Evolutionary conservation across 2,329 filamentous ascomycete species (phyloP).

Genomic region (Cryphonectria nitschkei): DNA sequence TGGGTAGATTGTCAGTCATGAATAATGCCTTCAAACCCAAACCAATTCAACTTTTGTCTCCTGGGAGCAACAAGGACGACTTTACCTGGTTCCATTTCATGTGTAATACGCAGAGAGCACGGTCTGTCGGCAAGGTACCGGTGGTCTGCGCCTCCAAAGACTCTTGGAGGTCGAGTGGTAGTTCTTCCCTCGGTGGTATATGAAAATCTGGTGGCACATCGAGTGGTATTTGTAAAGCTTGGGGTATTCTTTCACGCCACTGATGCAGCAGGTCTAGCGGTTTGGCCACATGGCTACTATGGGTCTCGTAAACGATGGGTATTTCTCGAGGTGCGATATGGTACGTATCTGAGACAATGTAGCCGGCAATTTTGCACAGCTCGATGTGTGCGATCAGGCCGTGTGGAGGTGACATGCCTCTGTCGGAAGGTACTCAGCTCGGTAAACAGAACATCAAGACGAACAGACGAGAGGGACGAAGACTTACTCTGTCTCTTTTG

Average conservation of each 20-base stretch:
- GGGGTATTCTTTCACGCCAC: slow-evolving; percentile 35
- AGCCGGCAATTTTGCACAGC: slow-evolving; percentile 51
- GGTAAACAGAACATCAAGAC: slow-evolving; percentile 3
- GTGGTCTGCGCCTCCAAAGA: background rate
- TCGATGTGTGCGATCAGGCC: slow-evolving; percentile 52
- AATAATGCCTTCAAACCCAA: background rate
- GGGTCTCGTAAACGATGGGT: slow-evolving; percentile 3
- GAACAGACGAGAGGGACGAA: slow-evolving; percentile 12
- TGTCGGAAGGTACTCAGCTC: slow-evolving; percentile 31
- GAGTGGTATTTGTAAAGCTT: slow-evolving; percentile 41
- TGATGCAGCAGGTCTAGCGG: slow-evolving; percentile 46
- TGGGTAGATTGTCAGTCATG: slow-evolving; percentile 7
- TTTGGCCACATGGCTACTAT: slow-evolving; percentile 41
- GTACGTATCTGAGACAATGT: slow-evolving; percentile 53
- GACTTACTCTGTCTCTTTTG: slow-evolving; percentile 46
- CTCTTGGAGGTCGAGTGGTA: slow-evolving; percentile 35
- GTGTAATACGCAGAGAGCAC: slow-evolving; percentile 50
- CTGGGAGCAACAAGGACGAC: background rate
- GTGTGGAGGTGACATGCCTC: slow-evolving; percentile 47
- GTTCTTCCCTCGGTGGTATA: background rate
- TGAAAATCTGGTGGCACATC: slow-evolving; percentile 37
- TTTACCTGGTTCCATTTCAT: slow-evolving; percentile 52
- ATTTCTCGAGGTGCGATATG: slow-evolving; percentile 38
- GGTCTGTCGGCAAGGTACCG: slow-evolving; percentile 36
- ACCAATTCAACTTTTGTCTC: background rate